Base-by-base conservation (phyloP, 2,329 filamentous ascomycete genomes). In the Pseudocercospora musae region DNA sequence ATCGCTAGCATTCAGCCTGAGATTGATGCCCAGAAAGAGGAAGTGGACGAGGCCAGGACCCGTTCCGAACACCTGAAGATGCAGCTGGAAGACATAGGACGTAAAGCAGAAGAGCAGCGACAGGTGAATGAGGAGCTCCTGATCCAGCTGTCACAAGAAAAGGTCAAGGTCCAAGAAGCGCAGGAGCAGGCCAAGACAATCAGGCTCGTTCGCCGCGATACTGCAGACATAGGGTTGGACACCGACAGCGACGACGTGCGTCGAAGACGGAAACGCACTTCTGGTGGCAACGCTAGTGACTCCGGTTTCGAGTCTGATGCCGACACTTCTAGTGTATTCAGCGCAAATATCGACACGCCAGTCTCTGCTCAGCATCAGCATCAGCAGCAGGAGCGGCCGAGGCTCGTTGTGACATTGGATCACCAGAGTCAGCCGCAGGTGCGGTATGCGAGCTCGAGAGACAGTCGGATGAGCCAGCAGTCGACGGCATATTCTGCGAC, bases 261-360 rank as follows among this genome's bases (percentile, higher is more conserved):
- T 8, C 62, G 68, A 49, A 62, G 70, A 57, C 49, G 60, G 20
- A 73, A 73, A 64, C 66, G 74, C 15, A 62, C 60, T 20, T 73
- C 70, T 6, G 70, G 63, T 4, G 73, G 67, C 25, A 72, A 68
- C 21, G 79, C 77, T 11, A 80, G 81, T 57, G 85, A 86, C 69
- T 86, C 84, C 5, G 84, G 84, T 52, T 86, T 86, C 64, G 85
- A 86, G 66, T 85, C 82, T 2, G 85, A 85, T 23, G 78, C 81
- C 25, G 84, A 85, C 60, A 77, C 82, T 4, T 77, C 75, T 21
- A 78, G 80, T 27, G 79, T 81, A 58, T 72, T 83, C 20, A 82
- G 81, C 67, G 81, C 78, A 0, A 73, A 67, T 13, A 33, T 58
- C 44, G 58, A 66, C 50, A 66, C 65, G 33, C 74, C 73, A 2